Conservation (phyloP, 2,329 filamentous ascomycete species). For the Ophiocordyceps camponoti-floridani region DNA sequence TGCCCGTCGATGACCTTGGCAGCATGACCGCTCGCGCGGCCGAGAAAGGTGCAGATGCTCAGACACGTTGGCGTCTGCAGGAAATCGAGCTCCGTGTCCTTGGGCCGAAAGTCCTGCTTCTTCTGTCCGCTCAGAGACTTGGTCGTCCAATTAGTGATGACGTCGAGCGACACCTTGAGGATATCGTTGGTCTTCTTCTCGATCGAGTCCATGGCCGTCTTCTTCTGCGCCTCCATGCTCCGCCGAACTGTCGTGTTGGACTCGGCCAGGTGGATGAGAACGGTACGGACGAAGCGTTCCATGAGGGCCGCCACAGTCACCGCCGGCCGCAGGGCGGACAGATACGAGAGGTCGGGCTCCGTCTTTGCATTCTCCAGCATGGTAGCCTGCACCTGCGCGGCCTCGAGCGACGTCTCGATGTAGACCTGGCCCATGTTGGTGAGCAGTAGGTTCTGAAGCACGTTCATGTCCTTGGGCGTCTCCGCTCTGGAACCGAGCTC, state of each 20-base stretch:
- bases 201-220: constrained; percentile 53
- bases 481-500: constrained; percentile 79
- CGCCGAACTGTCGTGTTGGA: constrained; percentile 79
- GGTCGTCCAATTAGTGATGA: constrained; percentile 57
- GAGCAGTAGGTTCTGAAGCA: constrained; percentile 67
- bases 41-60: constrained; percentile 64
- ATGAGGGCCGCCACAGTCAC: constrained; percentile 86
- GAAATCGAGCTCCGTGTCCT: constrained; percentile 61
- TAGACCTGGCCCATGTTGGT: constrained; percentile 77
- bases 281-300: constrained; percentile 77
- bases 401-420: constrained; percentile 48
- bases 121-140: constrained; percentile 61
- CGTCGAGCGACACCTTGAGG: constrained; percentile 40
- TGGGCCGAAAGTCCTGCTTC: constrained; percentile 81
- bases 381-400: constrained; percentile 54
- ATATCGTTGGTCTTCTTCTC: constrained; percentile 63
- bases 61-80: constrained; percentile 77
- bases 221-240: constrained; percentile 73
- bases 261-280: constrained; percentile 77
- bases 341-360: constrained; percentile 76
- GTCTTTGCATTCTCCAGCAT: constrained; percentile 62
- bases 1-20: constrained; percentile 59
- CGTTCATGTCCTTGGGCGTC: constrained; percentile 83
- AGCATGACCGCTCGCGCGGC: constrained; percentile 43
- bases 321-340: constrained; percentile 60